Percentiles rank a stretch among this genome's conserved stretches.
Conservation (phyloP, 805 yeast species). For the Kodamaea kaohsiungensis region DNA sequence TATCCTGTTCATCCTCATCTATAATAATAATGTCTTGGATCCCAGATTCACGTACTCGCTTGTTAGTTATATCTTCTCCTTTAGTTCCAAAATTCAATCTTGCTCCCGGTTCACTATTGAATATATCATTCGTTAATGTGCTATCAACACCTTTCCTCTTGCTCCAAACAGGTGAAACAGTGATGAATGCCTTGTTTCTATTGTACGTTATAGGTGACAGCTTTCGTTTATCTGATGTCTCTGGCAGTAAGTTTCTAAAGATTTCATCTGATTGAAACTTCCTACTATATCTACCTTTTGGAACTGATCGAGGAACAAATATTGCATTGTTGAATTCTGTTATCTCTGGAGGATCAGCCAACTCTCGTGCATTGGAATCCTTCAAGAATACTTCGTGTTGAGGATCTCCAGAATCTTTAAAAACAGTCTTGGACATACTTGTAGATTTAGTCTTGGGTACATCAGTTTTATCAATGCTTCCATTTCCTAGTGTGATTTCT, state of each 20-base stretch:
- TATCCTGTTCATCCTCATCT: not conserved
- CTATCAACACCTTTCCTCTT: not conserved
- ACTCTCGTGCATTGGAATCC: not conserved
- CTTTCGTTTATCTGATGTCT: not conserved
- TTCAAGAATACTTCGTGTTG: not conserved
- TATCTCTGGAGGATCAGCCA: not conserved
- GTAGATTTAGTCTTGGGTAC: too few species aligned
- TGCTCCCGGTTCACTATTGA: not conserved
- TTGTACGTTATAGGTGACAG: not conserved
- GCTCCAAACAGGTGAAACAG: not conserved
- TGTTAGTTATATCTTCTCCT: not conserved
- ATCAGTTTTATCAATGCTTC: too few species aligned
- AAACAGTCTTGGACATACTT: too few species aligned
- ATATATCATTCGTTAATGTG: too few species aligned
- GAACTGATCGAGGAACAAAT: slow-evolving; percentile 8
- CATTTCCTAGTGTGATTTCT: too few species aligned
- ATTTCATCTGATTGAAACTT: slow-evolving; percentile 5
- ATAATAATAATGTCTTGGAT: not conserved
- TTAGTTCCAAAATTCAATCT: not conserved
- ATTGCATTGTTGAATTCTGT: slow-evolving; percentile 7
- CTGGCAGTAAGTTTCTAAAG: slow-evolving; percentile 1
- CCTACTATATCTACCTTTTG: slow-evolving; percentile 1
- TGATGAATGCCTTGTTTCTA: not conserved
- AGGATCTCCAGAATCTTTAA: too few species aligned
- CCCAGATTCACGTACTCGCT: not conserved